Evolutionary conservation across 352 stramenopile species (phyloP), one percentile per base, ranked within the genome.

Genomic region (Phytopythium mirpurense): DNA sequence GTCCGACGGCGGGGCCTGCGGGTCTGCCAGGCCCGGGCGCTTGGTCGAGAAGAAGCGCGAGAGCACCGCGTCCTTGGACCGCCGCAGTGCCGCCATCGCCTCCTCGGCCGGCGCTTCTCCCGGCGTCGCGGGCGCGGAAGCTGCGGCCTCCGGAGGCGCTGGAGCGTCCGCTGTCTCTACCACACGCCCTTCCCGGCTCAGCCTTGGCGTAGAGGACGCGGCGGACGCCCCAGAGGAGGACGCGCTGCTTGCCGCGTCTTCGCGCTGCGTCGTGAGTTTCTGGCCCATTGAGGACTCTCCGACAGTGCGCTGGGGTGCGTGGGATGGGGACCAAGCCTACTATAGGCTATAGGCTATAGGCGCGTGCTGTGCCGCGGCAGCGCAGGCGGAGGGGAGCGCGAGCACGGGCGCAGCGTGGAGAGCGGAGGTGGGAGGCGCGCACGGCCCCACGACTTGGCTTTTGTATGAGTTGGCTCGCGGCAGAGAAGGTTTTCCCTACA

Each of bases 11-110:
- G 4, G 41, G 41, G 14, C 11, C 12, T 34, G 41, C 15, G 41
- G 24, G 7, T 47, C 26, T 3, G 40, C 15, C 41, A 47, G 41
- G 14, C n/a, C 26, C 23, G 41, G 41, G 6, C 41, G 41, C 24
- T 32, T 34, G 15, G 34, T 21, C 34, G 48, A 54, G 34, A 54
- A 54, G 48, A 54, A 51, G 18, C 44, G 44, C 26, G 44, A 37
- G 44, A 51, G 44, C 44, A 36, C 44, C 16, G 44, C 44, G 44
- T 51, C 44, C 12, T 36, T 24, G 18, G 44, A 14, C 0, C 44
- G 44, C 6, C 18, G 9, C 16, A 38, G 27, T 3, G 27, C n/a
- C n/a, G 18, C 2, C 27, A 27, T 2, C 27, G 24, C 1, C 7
- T 41, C 36, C 18, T 15, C 15, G 16, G 36, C 36, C 16, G 6